These are phyloP conservation scores for Pichia californica DNA, from an alignment of 805 yeast species.

Conservation along the genomic window DNA sequence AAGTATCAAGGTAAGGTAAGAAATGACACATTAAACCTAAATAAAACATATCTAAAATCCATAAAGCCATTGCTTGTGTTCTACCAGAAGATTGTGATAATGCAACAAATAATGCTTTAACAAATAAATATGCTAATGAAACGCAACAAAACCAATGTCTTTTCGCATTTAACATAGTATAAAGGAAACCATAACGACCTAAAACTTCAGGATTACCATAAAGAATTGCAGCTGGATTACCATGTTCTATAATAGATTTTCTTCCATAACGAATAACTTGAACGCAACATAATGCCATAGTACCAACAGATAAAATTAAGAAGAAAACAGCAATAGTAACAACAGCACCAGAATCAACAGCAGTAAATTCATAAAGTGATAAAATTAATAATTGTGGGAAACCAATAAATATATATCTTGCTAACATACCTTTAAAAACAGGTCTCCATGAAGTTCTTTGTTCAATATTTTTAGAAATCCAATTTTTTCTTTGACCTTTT, in stretches of 20 bases:
- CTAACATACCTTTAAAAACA: slow-evolving; percentile 70
- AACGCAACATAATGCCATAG: slow-evolving; percentile 59
- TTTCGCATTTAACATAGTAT: slow-evolving; percentile 79
- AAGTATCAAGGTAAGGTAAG: slow-evolving; percentile 74
- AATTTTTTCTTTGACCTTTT: slow-evolving; percentile 22
- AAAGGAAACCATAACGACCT: slow-evolving; percentile 80
- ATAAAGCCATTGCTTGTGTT: slow-evolving; percentile 71
- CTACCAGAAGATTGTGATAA: slow-evolving; percentile 78
- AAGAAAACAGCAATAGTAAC: slow-evolving; percentile 73
- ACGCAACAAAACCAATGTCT: slow-evolving; percentile 81
- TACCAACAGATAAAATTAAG: slow-evolving; percentile 51
- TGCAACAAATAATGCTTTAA: slow-evolving; percentile 68
- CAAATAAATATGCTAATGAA: slow-evolving; percentile 49
- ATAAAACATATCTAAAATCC: slow-evolving; percentile 68
- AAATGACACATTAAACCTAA: slow-evolving; percentile 54
- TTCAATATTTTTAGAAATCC: slow-evolving; percentile 13
- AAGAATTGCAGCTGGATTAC: slow-evolving; percentile 81
- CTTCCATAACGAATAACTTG: slow-evolving; percentile 60
- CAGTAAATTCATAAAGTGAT: slow-evolving; percentile 82
- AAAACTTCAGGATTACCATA: slow-evolving; percentile 72
- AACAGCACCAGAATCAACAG: slow-evolving; percentile 81
- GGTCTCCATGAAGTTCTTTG: slow-evolving; percentile 50
- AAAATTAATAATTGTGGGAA: slow-evolving; percentile 75
- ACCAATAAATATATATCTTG: slow-evolving; percentile 77
- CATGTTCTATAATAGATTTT: slow-evolving; percentile 49